Evolutionary conservation across 495 filamentous ascomycete species (phyloP), one percentile per base, ranked within the genome.

Genomic region (Trichoderma parareesei): DNA sequence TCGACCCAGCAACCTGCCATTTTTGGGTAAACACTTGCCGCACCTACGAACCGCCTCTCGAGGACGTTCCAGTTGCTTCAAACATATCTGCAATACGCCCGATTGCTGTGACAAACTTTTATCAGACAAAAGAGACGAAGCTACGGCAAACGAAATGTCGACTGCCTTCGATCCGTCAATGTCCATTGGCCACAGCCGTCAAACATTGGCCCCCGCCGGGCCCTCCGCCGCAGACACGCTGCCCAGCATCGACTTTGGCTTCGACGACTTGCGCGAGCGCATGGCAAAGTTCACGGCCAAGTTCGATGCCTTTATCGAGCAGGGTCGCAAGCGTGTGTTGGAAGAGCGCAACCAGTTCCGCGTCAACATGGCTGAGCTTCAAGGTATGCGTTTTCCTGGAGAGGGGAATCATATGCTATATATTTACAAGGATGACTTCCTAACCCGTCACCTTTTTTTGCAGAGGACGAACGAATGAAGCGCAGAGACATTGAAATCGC

Each of bases 261-360:
- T 98, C 76, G 93, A 98, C 65, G 92, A 97, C 67, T 79, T 98
- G 66, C 93, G 93, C 75, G 91, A 91, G 68, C 88, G 91, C 76
- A 98, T 98, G 93, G 86, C 89, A 38, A 88, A 89, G 62, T 98
- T 98, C 74, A 98, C 91, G 0, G 85, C 85, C 10, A 89, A 84
- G 65, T 98, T 98, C 69, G 94, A 98, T 71, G 87, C 87, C 7
- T 97, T 97, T 71, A 97, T 98, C 69, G 92, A 96, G 67, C 85
- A 88, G 64, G 91, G 92, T 4, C 85, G 92, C 18, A 94, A 92
- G 76, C 86, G 88, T 60, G 90, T 98, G 7, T 76, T 97, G 14
- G 92, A 96, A 65, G 93, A 98, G 74, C 83, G 91, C 68, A 98
- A 97, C 73, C 87, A 95, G 66, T 98, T 97, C 76, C 87, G 88